Evolutionary conservation across 768 basidiomycete species (phyloP), one percentile per base, ranked within the genome.

Genomic region (Tulasnella sp.): DNA sequence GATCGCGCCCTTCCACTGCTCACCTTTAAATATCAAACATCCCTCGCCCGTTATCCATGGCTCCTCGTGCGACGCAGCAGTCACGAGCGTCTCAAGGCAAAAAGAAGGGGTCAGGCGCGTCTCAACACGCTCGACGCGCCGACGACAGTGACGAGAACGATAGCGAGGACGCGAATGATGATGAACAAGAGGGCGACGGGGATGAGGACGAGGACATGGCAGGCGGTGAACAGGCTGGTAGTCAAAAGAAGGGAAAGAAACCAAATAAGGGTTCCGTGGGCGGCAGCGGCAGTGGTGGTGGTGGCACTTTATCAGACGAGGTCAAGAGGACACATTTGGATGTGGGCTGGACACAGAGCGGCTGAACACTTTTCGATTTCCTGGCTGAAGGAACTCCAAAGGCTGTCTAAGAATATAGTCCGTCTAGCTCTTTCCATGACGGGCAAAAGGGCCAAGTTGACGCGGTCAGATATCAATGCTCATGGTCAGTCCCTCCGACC

Each of bases 401-500:
- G 79, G 52, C 82, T 80, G 68, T 85, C 85, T 0, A 75, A 78
- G 50, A 81, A 83, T 52, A 76, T 94, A 30, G 87, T 86, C 9
- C 79, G 91, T 17, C 76, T 90, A 22, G 88, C 90, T 2, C 73
- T 97, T 43, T 93, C 92, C 69, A 76, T 74, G 3, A 91, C 94
- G 68, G 80, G 85, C 56, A 80, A 76, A 66, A 77, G 88, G 52
- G 69, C 73, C 10, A 75, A 81, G 1, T 70, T 96, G 50, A 78
- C 79, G 38, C 76, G 89, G 42, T 86, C 92, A n/a, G 91, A 94
- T 42, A 87, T 93, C 51, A 81, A 77, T 41, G 92, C 92, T 72
- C 87, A 87, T 76, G 81, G 92, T 84, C 15, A 15, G 60, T 61
- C 62, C 59, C 22, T 27, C 17, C 29, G 17, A 43, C 31, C 21